Evolutionary conservation across 345 rosid genomes (phyloP).

Genomic region (Iberis pinnata): DNA sequence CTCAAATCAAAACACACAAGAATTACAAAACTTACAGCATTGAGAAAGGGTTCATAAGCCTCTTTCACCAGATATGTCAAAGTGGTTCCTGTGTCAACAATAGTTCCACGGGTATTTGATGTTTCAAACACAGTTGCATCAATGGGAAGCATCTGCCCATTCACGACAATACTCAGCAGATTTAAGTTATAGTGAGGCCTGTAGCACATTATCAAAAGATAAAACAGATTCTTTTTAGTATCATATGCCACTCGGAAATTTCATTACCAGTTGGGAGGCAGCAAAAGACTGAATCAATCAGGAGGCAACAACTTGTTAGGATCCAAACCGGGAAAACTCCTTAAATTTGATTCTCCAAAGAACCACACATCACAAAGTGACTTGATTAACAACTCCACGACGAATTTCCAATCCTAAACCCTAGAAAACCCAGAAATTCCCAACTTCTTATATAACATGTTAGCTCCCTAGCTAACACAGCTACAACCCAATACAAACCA

Average conservation of each 20-base stretch:
- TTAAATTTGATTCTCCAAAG: too few relatives aligned
- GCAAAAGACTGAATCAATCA: background rate
- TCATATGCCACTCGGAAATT: background rate
- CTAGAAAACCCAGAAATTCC: too few relatives aligned
- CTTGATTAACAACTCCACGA: too few relatives aligned
- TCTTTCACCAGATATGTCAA: conserved; percentile 85
- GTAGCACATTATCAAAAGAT: conserved; percentile 28
- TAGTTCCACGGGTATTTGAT: conserved; percentile 72
- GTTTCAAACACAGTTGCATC: conserved; percentile 59
- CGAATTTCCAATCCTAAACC: too few relatives aligned
- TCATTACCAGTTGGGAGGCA: background rate
- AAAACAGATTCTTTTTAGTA: conserved; percentile 3
- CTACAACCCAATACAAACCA: too few relatives aligned
- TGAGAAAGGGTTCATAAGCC: conserved; percentile 72
- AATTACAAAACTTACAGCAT: conserved; percentile 56
- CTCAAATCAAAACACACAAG: conserved; percentile 5
- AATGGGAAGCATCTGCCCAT: conserved; percentile 60
- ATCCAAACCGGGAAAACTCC: background rate
- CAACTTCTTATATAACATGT: too few relatives aligned
- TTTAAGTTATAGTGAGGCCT: conserved; percentile 97
- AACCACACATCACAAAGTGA: too few relatives aligned
- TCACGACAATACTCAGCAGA: conserved; percentile 67
- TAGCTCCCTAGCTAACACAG: too few relatives aligned
- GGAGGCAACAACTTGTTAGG: background rate
- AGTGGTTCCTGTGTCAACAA: conserved; percentile 96